Percentiles rank a stretch among this genome's conserved stretches.
phyloP scores from a whole-genome alignment of 352 stramenopile genomes.

The Pythium phragmitis region DNA sequence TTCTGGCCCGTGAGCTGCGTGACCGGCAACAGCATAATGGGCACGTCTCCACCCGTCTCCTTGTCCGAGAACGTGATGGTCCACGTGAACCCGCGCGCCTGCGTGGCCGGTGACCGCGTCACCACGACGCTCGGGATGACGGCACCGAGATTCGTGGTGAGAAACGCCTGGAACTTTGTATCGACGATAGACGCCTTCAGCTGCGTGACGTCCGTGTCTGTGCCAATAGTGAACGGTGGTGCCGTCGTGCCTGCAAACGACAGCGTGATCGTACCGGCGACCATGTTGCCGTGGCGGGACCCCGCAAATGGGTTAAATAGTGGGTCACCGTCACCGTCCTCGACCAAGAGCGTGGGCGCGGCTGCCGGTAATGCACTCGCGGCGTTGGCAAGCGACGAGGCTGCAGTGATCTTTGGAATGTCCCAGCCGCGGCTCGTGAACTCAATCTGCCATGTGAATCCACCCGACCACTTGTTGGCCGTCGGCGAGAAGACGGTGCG shows the following conservation, averaged over 20 bases:
- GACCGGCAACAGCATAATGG: slow-evolving; percentile 38
- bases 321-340: slow-evolving; percentile 37
- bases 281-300: slow-evolving; percentile 90
- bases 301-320: slow-evolving; percentile 51
- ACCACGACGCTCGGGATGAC: slow-evolving; percentile 49
- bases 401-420: slow-evolving; percentile 74
- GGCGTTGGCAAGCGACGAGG: slow-evolving; percentile 30
- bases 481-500: slow-evolving; percentile 81
- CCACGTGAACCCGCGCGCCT: slow-evolving; percentile 79
- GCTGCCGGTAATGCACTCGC: slow-evolving; percentile 13
- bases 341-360: slow-evolving; percentile 33
- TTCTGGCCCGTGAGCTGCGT: slow-evolving; percentile 39
- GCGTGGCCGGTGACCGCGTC: slow-evolving; percentile 57
- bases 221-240: slow-evolving; percentile 39
- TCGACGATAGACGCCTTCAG: slow-evolving; percentile 37
- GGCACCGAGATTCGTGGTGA: slow-evolving; percentile 35
- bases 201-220: slow-evolving; percentile 33
- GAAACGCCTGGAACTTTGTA: slow-evolving; percentile 39
- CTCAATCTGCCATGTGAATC: slow-evolving; percentile 93
- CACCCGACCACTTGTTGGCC: slow-evolving; percentile 90
- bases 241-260: slow-evolving; percentile 45
- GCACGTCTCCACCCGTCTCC: slow-evolving; percentile 83
- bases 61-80: slow-evolving; percentile 65
- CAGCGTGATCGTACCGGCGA: slow-evolving; percentile 80
- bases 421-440: slow-evolving; percentile 85